These are phyloP conservation scores for Melastoma malabathricum DNA, from an alignment of 345 rosid genomes.

Conservation along the genomic window DNA sequence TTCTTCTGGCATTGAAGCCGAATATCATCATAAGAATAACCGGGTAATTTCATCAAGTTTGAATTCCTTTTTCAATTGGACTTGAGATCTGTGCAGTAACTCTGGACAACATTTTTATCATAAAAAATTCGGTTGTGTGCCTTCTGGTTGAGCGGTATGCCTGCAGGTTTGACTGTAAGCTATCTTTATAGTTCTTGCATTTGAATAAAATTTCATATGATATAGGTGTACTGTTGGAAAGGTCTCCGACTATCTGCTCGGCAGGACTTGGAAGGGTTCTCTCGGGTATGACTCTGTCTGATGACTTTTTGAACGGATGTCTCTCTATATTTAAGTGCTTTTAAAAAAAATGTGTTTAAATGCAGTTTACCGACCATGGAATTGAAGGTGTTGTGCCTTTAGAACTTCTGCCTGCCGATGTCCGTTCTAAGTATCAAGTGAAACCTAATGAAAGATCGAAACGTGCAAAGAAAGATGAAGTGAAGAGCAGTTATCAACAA, in stretches of 20 bases:
- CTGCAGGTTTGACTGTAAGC: slow-evolving; percentile 1
- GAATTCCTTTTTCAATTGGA: background rate
- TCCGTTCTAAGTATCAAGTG: slow-evolving; percentile 71
- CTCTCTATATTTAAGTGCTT: too few species aligned
- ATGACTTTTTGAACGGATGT: background rate
- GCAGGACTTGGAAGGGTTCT: slow-evolving; percentile 95
- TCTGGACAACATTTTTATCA: too few species aligned
- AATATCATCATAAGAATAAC: slow-evolving; percentile 84
- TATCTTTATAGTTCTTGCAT: background rate
- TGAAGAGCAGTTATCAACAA: slow-evolving; percentile 39
- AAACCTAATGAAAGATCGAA: slow-evolving; percentile 76
- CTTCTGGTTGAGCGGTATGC: background rate
- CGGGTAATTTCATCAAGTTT: slow-evolving; percentile 29
- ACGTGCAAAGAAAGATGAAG: slow-evolving; percentile 83
- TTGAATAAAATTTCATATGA: slow-evolving; percentile 2
- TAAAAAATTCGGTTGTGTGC: background rate
- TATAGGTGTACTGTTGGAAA: slow-evolving; percentile 98
- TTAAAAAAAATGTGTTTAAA: background rate
- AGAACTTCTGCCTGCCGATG: slow-evolving; percentile 68
- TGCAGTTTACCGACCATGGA: slow-evolving; percentile 90
- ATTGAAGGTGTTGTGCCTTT: slow-evolving; percentile 94
- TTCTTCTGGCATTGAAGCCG: slow-evolving; percentile 83
- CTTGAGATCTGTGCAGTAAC: background rate
- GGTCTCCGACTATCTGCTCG: slow-evolving; percentile 87
- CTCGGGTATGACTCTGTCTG: slow-evolving; percentile 39